These are phyloP conservation scores for Arachis hypogaea DNA, from an alignment of 306 rosid species.

Conservation along the genomic window DNA sequence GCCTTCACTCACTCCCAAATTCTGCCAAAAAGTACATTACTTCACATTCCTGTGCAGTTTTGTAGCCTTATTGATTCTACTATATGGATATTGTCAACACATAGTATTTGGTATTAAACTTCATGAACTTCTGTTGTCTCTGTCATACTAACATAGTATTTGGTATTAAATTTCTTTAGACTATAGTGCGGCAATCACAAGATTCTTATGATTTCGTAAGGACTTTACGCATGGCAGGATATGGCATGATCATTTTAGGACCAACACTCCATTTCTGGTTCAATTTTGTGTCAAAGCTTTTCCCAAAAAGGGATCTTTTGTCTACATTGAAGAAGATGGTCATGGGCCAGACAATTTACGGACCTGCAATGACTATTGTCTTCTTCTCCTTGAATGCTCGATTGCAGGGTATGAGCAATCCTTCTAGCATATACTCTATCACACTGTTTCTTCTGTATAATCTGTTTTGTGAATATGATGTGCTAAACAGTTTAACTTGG, in stretches of 20 bases:
- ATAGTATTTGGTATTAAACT: constrained; percentile 12
- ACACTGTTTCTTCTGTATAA: background rate
- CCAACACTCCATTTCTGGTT: constrained; percentile 93
- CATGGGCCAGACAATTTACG: constrained; percentile 79
- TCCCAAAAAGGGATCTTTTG: constrained; percentile 68
- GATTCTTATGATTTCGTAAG: constrained; percentile 67
- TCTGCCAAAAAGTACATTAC: constrained; percentile 11
- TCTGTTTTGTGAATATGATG: background rate
- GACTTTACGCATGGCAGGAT: constrained; percentile 88
- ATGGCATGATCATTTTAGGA: constrained; percentile 83
- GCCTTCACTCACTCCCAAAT: background rate
- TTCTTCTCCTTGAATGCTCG: constrained; percentile 84
- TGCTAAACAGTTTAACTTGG: constrained; percentile 36
- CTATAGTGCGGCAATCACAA: constrained; percentile 45
- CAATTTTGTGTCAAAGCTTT: constrained; percentile 77
- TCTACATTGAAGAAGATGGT: constrained; percentile 88
- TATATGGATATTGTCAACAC: constrained; percentile 16
- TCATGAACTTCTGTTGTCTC: constrained; percentile 26
- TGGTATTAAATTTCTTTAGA: constrained; percentile 48
- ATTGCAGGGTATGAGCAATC: constrained; percentile 67
- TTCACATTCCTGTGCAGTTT: constrained; percentile 23
- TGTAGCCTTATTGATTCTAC: constrained; percentile 17
- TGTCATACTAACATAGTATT: constrained; percentile 26
- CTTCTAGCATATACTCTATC: constrained; percentile 3
- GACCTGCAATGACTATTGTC: constrained; percentile 78